Conservation (phyloP, 169 alveolate genomes). For the Babesia bigemina region DNA sequence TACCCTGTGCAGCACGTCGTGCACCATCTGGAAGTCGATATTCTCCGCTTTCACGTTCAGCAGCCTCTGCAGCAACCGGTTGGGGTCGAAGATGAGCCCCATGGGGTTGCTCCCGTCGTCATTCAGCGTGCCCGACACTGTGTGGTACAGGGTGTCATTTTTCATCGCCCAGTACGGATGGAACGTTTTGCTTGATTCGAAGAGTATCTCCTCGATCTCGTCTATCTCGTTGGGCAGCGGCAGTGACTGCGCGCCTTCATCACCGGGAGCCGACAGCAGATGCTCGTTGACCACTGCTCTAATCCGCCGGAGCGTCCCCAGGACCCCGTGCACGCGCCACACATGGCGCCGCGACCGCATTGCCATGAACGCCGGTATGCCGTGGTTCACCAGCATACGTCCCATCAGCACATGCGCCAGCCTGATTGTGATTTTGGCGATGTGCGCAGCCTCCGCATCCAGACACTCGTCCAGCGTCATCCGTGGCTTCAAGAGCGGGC, state of each 20-base stretch:
- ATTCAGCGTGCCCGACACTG: constrained; percentile 10
- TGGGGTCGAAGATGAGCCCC: constrained; percentile 54
- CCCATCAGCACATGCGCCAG: constrained; percentile 18
- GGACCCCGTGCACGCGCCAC: constrained; percentile 18
- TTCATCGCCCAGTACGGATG: constrained; percentile 58
- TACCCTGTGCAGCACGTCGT: constrained; percentile 47
- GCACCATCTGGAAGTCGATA: constrained; percentile 37
- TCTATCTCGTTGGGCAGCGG: constrained; percentile 20
- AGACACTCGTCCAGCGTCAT: constrained; percentile 47
- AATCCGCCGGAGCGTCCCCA: constrained; percentile 1
- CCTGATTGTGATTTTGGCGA: constrained; percentile 41
- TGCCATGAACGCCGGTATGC: constrained; percentile 22
- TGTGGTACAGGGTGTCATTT: constrained; percentile 61
- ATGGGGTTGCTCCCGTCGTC: background rate
- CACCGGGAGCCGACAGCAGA: background rate
- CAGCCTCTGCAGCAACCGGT: constrained; percentile 24
- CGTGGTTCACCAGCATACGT: constrained; percentile 56
- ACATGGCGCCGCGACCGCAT: constrained; percentile 1
- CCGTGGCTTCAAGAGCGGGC: constrained; percentile 12
- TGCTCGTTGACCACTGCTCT: constrained; percentile 21
- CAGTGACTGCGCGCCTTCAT: background rate
- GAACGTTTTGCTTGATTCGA: constrained; percentile 48
- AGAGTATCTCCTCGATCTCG: constrained; percentile 64
- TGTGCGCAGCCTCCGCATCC: constrained; percentile 16
- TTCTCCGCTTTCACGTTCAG: constrained; percentile 39